phyloP scores from a whole-genome alignment of 495 filamentous ascomycete species.

The Neurospora sp. region DNA sequence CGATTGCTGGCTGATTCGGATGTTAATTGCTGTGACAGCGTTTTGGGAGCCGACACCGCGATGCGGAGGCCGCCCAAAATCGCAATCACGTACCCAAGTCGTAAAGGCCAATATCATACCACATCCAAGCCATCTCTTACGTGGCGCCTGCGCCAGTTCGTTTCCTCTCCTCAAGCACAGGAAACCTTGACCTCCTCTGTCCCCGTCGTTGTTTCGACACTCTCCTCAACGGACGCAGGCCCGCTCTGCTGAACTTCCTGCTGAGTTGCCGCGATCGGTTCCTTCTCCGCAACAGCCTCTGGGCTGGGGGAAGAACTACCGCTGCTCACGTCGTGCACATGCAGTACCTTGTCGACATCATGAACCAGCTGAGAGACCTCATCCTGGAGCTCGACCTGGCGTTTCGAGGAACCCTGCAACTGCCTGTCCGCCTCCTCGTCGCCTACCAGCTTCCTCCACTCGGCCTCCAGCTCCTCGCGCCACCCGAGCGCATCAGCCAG shows the following conservation, averaged over 20 bases:
- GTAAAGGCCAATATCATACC: background rate
- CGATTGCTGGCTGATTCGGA: background rate
- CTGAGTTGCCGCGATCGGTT: background rate
- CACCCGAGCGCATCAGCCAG: constrained; percentile 78
- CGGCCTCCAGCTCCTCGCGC: constrained; percentile 67
- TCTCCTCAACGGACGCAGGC: background rate
- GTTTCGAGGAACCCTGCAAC: constrained; percentile 16
- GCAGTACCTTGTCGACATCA: constrained; percentile 27
- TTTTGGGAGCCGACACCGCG: background rate
- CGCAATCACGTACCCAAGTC: background rate
- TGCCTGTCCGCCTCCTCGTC: constrained; percentile 33
- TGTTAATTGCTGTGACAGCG: background rate
- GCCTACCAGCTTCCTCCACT: constrained; percentile 33
- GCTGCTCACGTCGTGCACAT: constrained; percentile 16
- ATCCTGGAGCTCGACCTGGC: constrained; percentile 16
- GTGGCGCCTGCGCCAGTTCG: background rate
- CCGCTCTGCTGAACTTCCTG: background rate
- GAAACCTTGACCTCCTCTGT: background rate
- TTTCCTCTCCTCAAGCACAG: background rate
- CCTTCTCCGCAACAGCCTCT: constrained; percentile 8
- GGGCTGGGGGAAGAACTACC: background rate
- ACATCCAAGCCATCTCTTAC: background rate
- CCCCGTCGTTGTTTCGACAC: background rate
- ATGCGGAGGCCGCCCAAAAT: background rate
- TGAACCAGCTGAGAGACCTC: constrained; percentile 28